These are phyloP conservation scores for Candida peoriensis DNA, from an alignment of 805 yeast genomes.

Conservation along the genomic window DNA sequence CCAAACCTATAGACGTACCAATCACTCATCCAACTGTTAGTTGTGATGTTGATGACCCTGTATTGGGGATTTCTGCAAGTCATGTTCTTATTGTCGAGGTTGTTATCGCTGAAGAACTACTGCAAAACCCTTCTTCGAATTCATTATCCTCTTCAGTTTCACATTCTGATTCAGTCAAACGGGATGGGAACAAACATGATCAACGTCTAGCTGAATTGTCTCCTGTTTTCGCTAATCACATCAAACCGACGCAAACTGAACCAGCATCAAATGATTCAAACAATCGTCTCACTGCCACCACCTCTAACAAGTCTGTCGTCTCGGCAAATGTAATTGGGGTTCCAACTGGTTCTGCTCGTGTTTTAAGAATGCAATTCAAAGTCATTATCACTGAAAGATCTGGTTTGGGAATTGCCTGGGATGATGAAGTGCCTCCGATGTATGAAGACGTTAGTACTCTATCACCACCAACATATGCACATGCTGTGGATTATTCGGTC, in stretches of 20 bases:
- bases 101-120: conserved; percentile 87
- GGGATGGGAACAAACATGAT: conserved; percentile 23
- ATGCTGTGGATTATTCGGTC: conserved; percentile 20
- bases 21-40: conserved; percentile 44
- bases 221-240: conserved; percentile 36
- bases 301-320: conserved; percentile 1
- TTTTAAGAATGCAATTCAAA: conserved; percentile 90
- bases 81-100: conserved; percentile 82
- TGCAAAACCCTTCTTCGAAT: conserved; percentile 36
- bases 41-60: conserved; percentile 81
- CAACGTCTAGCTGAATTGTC: conserved; percentile 40
- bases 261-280: conserved; percentile 20
- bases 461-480: conserved; percentile 79
- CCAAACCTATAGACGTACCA: conserved; percentile 27
- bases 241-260: conserved; percentile 16
- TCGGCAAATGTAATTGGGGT: conserved; percentile 41
- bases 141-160: conserved; percentile 30
- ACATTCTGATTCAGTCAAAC: conserved; percentile 9
- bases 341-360: conserved; percentile 94
- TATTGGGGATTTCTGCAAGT: conserved; percentile 66
- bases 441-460: conserved; percentile 79
- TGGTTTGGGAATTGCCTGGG: conserved; percentile 97
- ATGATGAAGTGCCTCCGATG: conserved; percentile 97
- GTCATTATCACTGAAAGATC: conserved; percentile 81
- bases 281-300: conserved; percentile 1